Evolutionary conservation across 148 eudicot species (phyloP), one percentile per base, ranked within the genome.

Genomic region (Fagopyrum homotropicum): DNA sequence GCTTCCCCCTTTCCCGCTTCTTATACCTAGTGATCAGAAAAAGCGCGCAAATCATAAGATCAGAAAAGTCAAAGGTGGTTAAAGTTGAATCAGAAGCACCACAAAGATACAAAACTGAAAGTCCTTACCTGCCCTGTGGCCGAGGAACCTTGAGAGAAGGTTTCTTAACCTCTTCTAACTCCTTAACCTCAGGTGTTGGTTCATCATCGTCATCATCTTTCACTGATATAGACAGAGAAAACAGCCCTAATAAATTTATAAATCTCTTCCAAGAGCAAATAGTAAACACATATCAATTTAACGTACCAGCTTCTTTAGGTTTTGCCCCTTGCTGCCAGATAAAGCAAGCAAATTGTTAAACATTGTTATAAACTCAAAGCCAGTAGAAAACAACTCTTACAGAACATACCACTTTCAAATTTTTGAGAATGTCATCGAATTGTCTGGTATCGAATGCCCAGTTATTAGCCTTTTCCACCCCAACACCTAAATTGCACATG

Each of bases 381-480:
- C 15, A 35, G 56, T 52, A 52, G 54, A 15, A 35, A 35, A 35
- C 35, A 59, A 59, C 35, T 59, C 66, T 22, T 4, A 59, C 35
- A 72, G 3, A 72, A 49, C 5, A 46, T 85, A 95, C 99, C 91
- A 95, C 99, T 95, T 92, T 90, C 85, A 95, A 82, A 75, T 82
- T 92, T 78, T 90, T 92, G 77, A 95, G 93, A 73, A 95, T 95
- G 82, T 72, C 86, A 76, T 95, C 99, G 79, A 95, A 95, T 78
- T 95, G 99, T 47, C 92, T 40, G 44, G 99, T 95, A 81, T 95
- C 93, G 74, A 92, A 95, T 8, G 97, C 99, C 99, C 99, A 95
- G 15, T 75, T 83, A 73, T 95, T 95, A 51, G 85, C 82, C 86
- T 88, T 88, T 45, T 95, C 97, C 51, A 89, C 52, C 54, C 99